Base-by-base conservation (phyloP, 345 rosid species). In the Ailanthus altissimus region DNA sequence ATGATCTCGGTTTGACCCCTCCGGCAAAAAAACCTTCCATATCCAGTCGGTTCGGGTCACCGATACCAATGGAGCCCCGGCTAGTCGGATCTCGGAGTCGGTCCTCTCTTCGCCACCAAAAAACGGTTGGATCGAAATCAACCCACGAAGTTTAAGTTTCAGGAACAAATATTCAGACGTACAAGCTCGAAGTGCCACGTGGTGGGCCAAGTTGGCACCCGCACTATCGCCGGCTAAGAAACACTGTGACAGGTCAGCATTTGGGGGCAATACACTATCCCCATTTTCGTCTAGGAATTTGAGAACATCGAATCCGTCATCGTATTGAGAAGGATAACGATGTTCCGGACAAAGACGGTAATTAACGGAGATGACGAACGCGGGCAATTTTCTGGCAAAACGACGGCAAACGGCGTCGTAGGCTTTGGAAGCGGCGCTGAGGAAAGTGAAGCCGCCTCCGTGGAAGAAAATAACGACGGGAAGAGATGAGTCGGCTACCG, bases 21-120 rank as follows among this genome's bases (percentile, higher is more conserved):
- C 86, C 23, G 94, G 94, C 26, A 92, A 20, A 63, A 88, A 47
- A 25, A 69, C 85, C 70, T 78, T 90, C 95, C 95, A 92, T 46
- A 80, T 69, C 87, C 81, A 86, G 50, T 92, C 93, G 1, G 93
- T 70, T 60, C 93, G 64, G 5, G 62, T 43, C 65, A 85, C 62
- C 5, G 94, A 81, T 0, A 92, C 86, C 5, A 94, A 28, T 2
- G 80, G 76, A 5, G 82, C 51, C 7, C 80, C 73, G n/a, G 46
- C 50, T 18, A 87, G 77, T 20, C 75, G 67, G 18, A 14, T 76
- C 88, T 94, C 98, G 26, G 97, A 80, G 60, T 86, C 90, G 6
- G 97, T 92, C 54, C 94, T 84, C 81, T 91, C 92, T 71, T 84
- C 90, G 1, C 97, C 97, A 18, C 97, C 96, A 76, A 94, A 91